Conservation (phyloP, 163 green algal genomes). For the Trebouxiophyceae sp. region DNA sequence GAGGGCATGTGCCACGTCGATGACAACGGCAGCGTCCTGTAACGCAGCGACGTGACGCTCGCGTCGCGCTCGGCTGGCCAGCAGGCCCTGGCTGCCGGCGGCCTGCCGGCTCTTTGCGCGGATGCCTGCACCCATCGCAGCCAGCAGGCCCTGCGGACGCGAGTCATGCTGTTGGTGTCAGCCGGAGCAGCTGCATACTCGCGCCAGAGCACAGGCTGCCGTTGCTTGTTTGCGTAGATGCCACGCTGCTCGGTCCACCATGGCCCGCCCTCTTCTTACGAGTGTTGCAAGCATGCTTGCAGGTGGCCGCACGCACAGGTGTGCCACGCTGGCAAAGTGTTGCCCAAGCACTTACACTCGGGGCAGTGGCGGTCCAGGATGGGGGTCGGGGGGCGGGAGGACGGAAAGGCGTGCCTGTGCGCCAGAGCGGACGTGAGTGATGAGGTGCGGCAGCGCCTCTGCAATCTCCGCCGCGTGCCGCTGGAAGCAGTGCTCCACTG, state of each 20-base stretch:
- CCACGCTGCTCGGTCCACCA: no score
- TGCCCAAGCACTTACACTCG: no score
- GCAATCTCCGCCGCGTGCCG: background rate
- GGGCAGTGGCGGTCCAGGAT: no score
- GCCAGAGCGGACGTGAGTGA: conserved; percentile 6
- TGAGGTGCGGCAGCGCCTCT: conserved; percentile 2
- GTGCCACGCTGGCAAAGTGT: no score
- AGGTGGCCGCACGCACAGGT: no score
- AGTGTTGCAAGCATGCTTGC: no score
- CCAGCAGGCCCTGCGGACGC: conserved; percentile 11
- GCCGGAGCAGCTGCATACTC: no score
- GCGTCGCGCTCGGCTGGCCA: background rate
- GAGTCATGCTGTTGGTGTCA: no score
- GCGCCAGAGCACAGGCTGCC: no score
- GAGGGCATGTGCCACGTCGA: conserved; percentile 2
- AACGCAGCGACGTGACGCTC: conserved; percentile 2
- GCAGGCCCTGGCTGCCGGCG: background rate
- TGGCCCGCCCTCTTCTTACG: no score
- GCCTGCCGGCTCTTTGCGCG: conserved; percentile 6
- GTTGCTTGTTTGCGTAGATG: no score
- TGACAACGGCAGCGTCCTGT: conserved; percentile 1
- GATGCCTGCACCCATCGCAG: conserved; percentile 3
- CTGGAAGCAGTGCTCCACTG: conserved; percentile 1
- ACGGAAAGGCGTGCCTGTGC: background rate
- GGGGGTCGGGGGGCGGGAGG: background rate